These are phyloP conservation scores for Fragilaria radians DNA, from an alignment of 108 stramenopile genomes.

Conservation along the genomic window DNA sequence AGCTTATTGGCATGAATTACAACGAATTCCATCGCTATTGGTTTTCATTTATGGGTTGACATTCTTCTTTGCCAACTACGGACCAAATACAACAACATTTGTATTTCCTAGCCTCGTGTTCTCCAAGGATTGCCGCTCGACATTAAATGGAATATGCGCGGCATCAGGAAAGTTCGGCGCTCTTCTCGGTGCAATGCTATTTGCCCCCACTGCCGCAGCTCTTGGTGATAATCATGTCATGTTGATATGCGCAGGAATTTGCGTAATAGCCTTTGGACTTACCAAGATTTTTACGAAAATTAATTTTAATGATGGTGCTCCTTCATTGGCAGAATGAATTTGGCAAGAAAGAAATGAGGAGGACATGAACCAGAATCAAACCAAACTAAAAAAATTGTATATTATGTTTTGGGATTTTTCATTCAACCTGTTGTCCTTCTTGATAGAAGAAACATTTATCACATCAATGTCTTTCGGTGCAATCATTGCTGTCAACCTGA, in stretches of 20 bases:
- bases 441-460: no score
- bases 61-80: constrained; percentile 87
- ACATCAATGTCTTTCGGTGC: no score
- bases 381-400: no score
- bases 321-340: no score
- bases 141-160: constrained; percentile 83
- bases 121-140: constrained; percentile 56
- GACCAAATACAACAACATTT: constrained; percentile 80
- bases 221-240: constrained; percentile 60
- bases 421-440: no score
- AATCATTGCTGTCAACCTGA: no score
- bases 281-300: constrained; percentile 40
- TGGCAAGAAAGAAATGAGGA: no score
- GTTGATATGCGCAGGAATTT: constrained; percentile 58
- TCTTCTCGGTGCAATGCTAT: constrained; percentile 58
- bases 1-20: constrained; percentile 39
- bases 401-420: no score
- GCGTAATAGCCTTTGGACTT: constrained; percentile 47
- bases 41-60: constrained; percentile 64
- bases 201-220: constrained; percentile 56
- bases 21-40: constrained; percentile 36
- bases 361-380: no score
- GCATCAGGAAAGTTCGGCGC: constrained; percentile 82
- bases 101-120: constrained; percentile 68
- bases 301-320: not conserved